phyloP scores from a whole-genome alignment of 768 basidiomycete species.

The Sporobolomyces phaffii region DNA sequence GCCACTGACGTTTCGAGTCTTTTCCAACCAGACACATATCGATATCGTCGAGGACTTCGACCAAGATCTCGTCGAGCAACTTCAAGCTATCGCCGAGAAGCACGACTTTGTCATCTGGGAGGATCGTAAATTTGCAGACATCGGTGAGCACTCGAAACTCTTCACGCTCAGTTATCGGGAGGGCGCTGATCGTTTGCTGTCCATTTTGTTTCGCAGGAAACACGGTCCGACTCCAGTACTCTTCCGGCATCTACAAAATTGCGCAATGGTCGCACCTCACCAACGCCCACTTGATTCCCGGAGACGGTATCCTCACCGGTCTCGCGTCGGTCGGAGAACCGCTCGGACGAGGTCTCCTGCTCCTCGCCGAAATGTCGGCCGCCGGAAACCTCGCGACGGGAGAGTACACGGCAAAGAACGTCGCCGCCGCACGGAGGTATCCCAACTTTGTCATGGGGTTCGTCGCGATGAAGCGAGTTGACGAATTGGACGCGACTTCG shows the following conservation, averaged over 20 bases:
- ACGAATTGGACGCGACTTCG: slow-evolving; percentile 53
- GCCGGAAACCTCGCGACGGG: slow-evolving; percentile 77
- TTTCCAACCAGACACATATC: slow-evolving; percentile 69
- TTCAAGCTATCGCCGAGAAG: slow-evolving; percentile 65
- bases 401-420: slow-evolving; percentile 72
- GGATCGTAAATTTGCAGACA: slow-evolving; percentile 98
- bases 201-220: slow-evolving; percentile 60
- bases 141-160: slow-evolving; percentile 58
- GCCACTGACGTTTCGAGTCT: neutral
- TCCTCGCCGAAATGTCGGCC: slow-evolving; percentile 95
- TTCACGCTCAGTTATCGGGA: neutral
- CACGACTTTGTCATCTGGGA: slow-evolving; percentile 96
- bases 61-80: slow-evolving; percentile 58
- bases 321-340: slow-evolving; percentile 79
- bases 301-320: slow-evolving; percentile 89
- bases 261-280: slow-evolving; percentile 94
- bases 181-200: neutral
- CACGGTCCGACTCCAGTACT: slow-evolving; percentile 91
- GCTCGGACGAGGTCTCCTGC: slow-evolving; percentile 73
- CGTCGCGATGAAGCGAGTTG: slow-evolving; percentile 82
- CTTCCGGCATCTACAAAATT: slow-evolving; percentile 84
- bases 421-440: slow-evolving; percentile 76
- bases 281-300: slow-evolving; percentile 92
- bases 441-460: slow-evolving; percentile 88
- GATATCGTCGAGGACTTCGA: slow-evolving; percentile 94